A percentile compares a stretch with the other conserved stretches of the same genome.
Conservation (phyloP, 805 yeast species). For the Monosporozyma solicola region DNA sequence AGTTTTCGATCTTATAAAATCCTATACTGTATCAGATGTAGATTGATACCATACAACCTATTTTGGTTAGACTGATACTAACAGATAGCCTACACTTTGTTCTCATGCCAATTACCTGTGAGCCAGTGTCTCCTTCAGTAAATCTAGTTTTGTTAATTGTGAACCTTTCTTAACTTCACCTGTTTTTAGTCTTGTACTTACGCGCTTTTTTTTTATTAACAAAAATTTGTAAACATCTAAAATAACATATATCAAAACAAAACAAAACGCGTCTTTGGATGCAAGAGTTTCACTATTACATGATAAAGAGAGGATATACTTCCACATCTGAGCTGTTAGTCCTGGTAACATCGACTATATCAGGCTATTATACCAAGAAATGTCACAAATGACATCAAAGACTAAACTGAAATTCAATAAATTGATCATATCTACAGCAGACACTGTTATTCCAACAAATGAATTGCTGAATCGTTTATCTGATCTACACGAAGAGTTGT, state of each 20-base stretch:
- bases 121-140: no score
- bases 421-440: constrained; percentile 47
- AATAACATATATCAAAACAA: not conserved
- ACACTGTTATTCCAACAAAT: constrained; percentile 49
- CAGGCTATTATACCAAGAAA: not conserved
- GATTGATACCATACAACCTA: no score
- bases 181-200: not conserved
- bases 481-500: constrained; percentile 52
- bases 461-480: constrained; percentile 52
- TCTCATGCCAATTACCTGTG: no score
- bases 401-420: constrained; percentile 33
- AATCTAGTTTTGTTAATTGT: not conserved
- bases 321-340: not conserved
- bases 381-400: not conserved
- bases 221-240: not conserved
- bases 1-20: no score
- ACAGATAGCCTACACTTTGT: no score
- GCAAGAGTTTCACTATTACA: not conserved
- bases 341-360: not conserved
- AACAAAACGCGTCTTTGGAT: not conserved
- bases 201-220: not conserved
- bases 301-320: not conserved
- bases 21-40: not conserved
- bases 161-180: not conserved
- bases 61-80: no score